These are phyloP conservation scores for Epichloe festucae DNA, from an alignment of 2,329 filamentous ascomycete species.

Conservation along the genomic window DNA sequence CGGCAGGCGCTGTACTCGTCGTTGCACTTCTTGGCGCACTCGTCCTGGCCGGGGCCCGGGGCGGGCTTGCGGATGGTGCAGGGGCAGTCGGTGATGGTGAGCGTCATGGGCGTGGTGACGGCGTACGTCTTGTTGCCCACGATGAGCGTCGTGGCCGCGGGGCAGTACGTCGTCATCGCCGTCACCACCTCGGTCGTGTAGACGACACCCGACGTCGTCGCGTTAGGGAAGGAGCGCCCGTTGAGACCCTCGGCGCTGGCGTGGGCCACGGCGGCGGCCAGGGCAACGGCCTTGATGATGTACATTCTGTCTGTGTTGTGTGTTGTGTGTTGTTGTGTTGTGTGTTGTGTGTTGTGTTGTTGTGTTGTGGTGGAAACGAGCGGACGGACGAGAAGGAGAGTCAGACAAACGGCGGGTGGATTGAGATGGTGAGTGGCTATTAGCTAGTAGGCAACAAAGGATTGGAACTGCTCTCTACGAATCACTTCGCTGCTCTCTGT, in stretches of 20 bases:
- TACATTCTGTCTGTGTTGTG: not conserved
- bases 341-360: too few species aligned
- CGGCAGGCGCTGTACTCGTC: slow-evolving; percentile 10
- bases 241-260: not conserved
- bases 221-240: not conserved
- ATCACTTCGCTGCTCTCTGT: too few species aligned
- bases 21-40: slow-evolving; percentile 11
- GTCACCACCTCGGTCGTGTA: slow-evolving; percentile 52
- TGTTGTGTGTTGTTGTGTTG: too few species aligned
- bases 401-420: too few species aligned
- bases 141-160: slow-evolving; percentile 32
- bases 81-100: not conserved
- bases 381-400: too few species aligned
- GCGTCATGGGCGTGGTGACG: not conserved
- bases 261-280: slow-evolving; percentile 1
- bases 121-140: not conserved
- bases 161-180: slow-evolving; percentile 55
- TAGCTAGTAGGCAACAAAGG: too few species aligned
- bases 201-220: slow-evolving; percentile 23
- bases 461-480: too few species aligned
- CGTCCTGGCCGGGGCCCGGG: not conserved
- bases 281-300: not conserved
- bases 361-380: too few species aligned
- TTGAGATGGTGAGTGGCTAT: too few species aligned
- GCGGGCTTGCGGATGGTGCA: not conserved